Base-by-base conservation (phyloP, 2,329 filamentous ascomycete species). In the Ceratocystis cacaofunesta region DNA sequence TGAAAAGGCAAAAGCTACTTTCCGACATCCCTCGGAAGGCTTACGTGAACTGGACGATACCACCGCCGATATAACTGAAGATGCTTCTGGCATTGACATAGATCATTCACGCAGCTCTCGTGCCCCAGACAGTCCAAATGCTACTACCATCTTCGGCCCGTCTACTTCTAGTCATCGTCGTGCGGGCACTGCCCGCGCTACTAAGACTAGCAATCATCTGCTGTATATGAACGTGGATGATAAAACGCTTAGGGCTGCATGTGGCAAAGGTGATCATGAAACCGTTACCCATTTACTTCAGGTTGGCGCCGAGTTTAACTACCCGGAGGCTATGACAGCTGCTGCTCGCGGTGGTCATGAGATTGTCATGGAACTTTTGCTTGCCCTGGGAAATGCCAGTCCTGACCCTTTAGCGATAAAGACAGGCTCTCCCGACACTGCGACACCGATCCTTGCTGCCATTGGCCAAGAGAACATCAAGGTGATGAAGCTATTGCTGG, bases 261-360 rank as follows among this genome's bases (percentile, higher is more conserved):
- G 84, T 12, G 82, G 80, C 3, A 79, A 80, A 32, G 84, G 83
- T 19, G 84, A 87, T 66, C 78, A 83, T 67, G 82, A 85, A 71
- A 85, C 82, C 7, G 83, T 85, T 30, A 82, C 78, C 43, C 78
- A 82, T 58, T 82, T 86, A 65, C 71, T 87, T 22, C 80, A 85
- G 69, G 83, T 86, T 28, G 82, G 82, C 69, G 81, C 83, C 41
- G 78, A 77, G 10, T 82, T 80, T 67, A 81, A 86, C 68, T 92
- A 97, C 72, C 85, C 92, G 0, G 88, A 92, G 69, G 90, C 91
- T 58, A 85, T 96, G 75, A 90, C 96, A 65, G 90, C 90, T 65
- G 94, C 94, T 25, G 92, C 94, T 36, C 87, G 90, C 74, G 94
- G 92, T 66, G 94, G 94, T 1, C 92, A 99, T 72, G 86, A 92